Evolutionary conservation across 257 asterid genomes (phyloP), one percentile per base, ranked within the genome.

Genomic region (Paraleonurus japonicus): DNA sequence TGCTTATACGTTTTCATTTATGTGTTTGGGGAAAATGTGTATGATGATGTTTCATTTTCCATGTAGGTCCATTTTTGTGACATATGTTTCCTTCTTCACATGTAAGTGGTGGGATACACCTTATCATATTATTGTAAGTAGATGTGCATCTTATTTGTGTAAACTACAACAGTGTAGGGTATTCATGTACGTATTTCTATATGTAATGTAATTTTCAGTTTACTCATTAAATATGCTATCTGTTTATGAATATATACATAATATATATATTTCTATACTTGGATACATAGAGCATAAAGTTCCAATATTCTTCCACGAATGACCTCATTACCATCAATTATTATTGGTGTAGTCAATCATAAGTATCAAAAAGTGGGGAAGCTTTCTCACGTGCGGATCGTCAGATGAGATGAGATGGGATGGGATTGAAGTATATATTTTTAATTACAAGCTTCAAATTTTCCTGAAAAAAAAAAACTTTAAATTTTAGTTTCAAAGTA

Each of bases 351-450:
- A 60, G 71, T 60, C 75, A 50, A 60, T 45, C 48, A 24, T 48
- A 59, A 64, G 47, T 63, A 16, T 28, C 19, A 61, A 50, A 60
- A 43, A 3, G 50, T 54, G 54, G 32, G 61, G 33, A 68, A 54
- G 37, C 41, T 74, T 51, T 69, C 76, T 47, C 82, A 69, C 80
- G 79, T 62, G 83, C 53, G 73, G 32, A 28, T 32, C 35, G 11
- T n/a, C 27, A 59, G 48, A 59, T n/a, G 43, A 1, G 68, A 58
- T 68, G 67, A 59, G 48, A 59, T n/a, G 43, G 3, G 68, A 58
- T 68, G 67, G 39, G 75, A 65, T 20, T 13, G 16, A 43, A 17
- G n/a, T n/a, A n/a, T n/a, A n/a, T n/a, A n/a, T n/a, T 28, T 5
- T 28, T 28, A 28, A 1, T 28, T 28, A 28, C 5, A 28, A 28